A percentile compares a stretch with the other conserved stretches of the same genome.
Conservation (phyloP, 305 asterid species). For the Fraxinus sp. region DNA sequence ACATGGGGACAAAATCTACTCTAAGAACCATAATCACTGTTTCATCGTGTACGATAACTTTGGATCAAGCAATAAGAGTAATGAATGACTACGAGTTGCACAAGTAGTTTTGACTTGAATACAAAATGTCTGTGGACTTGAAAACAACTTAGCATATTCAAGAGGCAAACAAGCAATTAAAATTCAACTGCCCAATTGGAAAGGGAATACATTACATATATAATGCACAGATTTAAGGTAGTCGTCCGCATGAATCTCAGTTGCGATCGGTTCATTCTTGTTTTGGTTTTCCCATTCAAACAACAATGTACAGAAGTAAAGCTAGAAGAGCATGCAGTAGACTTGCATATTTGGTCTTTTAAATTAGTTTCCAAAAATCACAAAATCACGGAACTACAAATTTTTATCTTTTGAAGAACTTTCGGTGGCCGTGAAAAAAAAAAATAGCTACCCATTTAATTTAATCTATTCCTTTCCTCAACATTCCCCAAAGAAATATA, state of each 20-base stretch:
- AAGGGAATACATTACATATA: background rate
- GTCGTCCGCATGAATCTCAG: background rate
- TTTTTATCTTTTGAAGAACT: background rate
- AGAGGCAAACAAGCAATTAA: background rate
- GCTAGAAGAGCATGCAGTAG: background rate
- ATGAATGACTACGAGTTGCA: background rate
- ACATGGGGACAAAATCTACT: background rate
- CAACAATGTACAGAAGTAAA: background rate
- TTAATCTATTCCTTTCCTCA: background rate
- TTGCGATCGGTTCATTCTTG: background rate
- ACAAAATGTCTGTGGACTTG: slow-evolving; percentile 2
- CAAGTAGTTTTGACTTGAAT: background rate
- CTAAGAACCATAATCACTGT: background rate
- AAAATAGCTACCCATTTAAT: background rate
- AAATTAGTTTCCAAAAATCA: background rate
- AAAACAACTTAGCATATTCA: background rate
- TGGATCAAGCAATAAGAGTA: slow-evolving; percentile 5
- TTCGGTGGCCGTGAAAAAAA: background rate
- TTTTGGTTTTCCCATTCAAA: background rate
- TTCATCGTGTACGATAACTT: background rate
- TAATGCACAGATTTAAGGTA: background rate
- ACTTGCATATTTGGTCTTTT: slow-evolving; percentile 3
- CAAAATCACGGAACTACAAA: background rate
- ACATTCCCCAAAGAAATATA: background rate
- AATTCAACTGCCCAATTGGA: background rate